Percentiles rank a stretch among this genome's conserved stretches.
Conservation (phyloP, 345 rosid genomes). For the Eucalyptus erythrocorys region DNA sequence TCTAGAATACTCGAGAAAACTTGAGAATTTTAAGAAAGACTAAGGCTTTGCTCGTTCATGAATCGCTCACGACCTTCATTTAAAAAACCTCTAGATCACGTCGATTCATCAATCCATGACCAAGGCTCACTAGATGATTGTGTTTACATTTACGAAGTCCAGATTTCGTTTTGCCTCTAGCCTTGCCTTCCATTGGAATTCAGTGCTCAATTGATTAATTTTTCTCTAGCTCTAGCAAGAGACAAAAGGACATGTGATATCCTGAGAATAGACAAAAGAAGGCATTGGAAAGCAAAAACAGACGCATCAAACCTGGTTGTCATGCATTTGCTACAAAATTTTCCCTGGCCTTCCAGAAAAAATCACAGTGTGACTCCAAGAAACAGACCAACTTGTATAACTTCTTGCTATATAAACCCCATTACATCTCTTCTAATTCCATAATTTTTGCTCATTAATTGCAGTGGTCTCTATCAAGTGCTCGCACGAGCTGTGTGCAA, state of each 20-base stretch:
- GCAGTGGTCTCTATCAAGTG: not conserved
- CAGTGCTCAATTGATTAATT: not conserved
- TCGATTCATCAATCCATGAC: rapidly evolving
- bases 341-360: not conserved
- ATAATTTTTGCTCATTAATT: not conserved
- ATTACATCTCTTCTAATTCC: not conserved
- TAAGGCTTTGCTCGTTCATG: rapidly evolving
- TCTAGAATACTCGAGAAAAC: rapidly evolving
- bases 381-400: not conserved
- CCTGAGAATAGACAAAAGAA: not conserved
- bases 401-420: not conserved
- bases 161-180: not conserved
- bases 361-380: not conserved
- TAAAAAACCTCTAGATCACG: rapidly evolving
- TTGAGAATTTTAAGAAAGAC: rapidly evolving
- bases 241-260: not conserved
- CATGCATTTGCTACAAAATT: not conserved
- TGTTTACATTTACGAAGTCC: not conserved
- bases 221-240: not conserved
- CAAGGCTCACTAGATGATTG: not conserved
- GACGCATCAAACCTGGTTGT: not conserved
- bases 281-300: not conserved
- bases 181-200: not conserved
- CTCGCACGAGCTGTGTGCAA: not conserved
- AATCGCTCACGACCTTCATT: no score